A percentile compares a stretch with the other conserved stretches of the same genome.
Conservation (phyloP, 2,329 filamentous ascomycete species). For the Chrysosporium queenslandicum region DNA sequence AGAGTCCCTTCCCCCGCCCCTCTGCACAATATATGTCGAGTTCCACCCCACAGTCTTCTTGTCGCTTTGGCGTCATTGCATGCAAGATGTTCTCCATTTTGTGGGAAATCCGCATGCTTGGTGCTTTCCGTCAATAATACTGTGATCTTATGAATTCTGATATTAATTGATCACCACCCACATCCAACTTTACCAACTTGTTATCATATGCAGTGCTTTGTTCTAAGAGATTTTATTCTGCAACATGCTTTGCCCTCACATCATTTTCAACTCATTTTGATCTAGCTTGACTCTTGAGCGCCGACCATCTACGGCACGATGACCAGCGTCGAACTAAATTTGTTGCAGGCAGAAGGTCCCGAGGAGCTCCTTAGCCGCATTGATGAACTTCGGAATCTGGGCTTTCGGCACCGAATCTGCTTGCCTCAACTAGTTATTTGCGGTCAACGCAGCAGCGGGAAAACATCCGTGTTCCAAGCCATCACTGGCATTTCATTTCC, state of each 20-base stretch:
- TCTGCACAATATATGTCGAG: neutral
- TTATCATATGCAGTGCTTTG: neutral
- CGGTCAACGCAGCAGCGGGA: constrained; percentile 17
- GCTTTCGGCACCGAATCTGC: constrained; percentile 15
- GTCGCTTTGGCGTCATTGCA: neutral
- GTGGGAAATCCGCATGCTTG: neutral
- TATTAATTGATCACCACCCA: neutral
- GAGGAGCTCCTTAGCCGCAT: constrained; percentile 16
- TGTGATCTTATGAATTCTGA: neutral
- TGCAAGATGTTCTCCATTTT: neutral
- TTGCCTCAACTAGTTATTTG: constrained; percentile 17
- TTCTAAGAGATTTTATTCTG: neutral
- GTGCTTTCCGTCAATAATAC: neutral
- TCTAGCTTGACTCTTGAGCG: neutral
- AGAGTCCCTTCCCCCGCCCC: too few relatives aligned
- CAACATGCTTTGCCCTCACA: neutral
- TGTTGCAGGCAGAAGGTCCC: constrained; percentile 17
- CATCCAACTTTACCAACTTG: neutral
- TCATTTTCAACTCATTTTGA: neutral
- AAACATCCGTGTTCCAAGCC: constrained; percentile 18
- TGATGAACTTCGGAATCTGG: constrained; percentile 17
- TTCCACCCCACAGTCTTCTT: neutral
- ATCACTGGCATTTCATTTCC: constrained; percentile 17
- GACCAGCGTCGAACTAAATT: neutral
- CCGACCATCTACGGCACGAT: neutral